These are phyloP conservation scores for Sarocladiaceae sp. DNA, from an alignment of 2,329 filamentous ascomycete species.

Conservation along the genomic window DNA sequence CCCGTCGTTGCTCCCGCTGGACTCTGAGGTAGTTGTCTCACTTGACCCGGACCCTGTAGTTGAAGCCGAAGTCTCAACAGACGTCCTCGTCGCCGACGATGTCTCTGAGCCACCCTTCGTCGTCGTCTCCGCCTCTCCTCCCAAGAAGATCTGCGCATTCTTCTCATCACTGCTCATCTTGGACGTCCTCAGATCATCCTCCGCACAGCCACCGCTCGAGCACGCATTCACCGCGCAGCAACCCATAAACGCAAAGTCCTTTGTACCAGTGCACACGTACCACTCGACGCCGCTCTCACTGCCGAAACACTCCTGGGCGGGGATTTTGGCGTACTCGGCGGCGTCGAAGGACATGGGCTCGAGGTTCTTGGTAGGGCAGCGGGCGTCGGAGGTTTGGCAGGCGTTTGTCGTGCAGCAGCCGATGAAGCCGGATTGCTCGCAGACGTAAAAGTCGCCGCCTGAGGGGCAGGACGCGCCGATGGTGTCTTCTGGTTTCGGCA, in stretches of 20 bases:
- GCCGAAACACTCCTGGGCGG: slow-evolving; percentile 20
- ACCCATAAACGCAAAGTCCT: slow-evolving; percentile 24
- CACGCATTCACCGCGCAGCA: slow-evolving; percentile 30
- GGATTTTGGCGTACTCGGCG: slow-evolving; percentile 20
- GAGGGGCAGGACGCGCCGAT: slow-evolving; percentile 25
- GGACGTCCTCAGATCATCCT: slow-evolving; percentile 4
- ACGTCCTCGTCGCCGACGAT: not conserved
- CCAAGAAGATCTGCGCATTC: slow-evolving; percentile 9
- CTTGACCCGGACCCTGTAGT: not conserved
- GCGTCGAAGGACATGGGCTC: slow-evolving; percentile 19
- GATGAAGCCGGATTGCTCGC: slow-evolving; percentile 27
- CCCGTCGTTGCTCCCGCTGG: slow-evolving; percentile 12
- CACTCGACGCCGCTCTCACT: slow-evolving; percentile 16
- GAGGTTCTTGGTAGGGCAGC: slow-evolving; percentile 24
- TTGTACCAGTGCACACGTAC: slow-evolving; percentile 22
- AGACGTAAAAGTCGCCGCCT: slow-evolving; percentile 30
- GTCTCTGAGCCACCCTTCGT: not conserved
- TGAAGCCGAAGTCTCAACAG: not conserved
- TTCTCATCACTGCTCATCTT: slow-evolving; percentile 9
- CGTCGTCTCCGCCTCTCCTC: not conserved
- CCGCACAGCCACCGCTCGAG: slow-evolving; percentile 7
- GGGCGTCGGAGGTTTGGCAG: slow-evolving; percentile 22
- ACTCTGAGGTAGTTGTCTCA: not conserved
- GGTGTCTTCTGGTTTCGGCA: not conserved
- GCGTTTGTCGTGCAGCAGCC: slow-evolving; percentile 35